Base-by-base conservation (phyloP, 176 grass and related monocot species). In the Aegilops speltoides region DNA sequence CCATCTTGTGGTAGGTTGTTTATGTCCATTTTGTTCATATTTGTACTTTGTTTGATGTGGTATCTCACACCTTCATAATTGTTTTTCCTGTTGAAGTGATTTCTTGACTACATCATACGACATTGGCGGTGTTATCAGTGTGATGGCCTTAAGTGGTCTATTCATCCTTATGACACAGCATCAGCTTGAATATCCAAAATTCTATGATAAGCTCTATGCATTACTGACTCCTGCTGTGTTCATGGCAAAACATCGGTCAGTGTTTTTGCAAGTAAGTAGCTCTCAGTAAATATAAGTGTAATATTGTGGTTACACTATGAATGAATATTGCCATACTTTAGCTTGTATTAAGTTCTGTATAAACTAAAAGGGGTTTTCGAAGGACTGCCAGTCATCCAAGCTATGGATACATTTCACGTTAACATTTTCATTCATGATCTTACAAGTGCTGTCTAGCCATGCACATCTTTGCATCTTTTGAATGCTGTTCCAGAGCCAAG, bases 51-150 rank as follows among this genome's bases (percentile, higher is more conserved):
- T 76, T 81, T 68, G 62, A 87, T n/a, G 62, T 14, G 48, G 62
- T 69, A 71, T 80, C 68, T 63, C 43, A 34, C 13, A 33, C 52
- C 34, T 79, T 14, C 80, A 14, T 54, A 9, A 9, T 78, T 76
- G 74, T 54, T 59, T 59, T 20, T 86, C 22, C 29, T 83, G 66
- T 89, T 89, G 80, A 86, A 98, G 96, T 90, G 93, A 98, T 89
- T 98, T 98, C 89, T 96, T 98, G 60, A 96, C 93, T 86, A 96
- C 88, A 87, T 98, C 96, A 85, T 98, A 98, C 8, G 93, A 98
- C 74, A 94, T 98, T 85, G 96, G 93, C 84, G 96, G 96, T 86
- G 93, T 98, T 69, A 92, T 98, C 79, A 96, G 96, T 90, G 93
- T 98, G 43, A 96, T 98, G 96, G 90, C 94, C 26, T 91, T 98